Evolutionary conservation across 2,329 filamentous ascomycete species (phyloP), one percentile per base, ranked within the genome.

Genomic region (Claviceps paspali): DNA sequence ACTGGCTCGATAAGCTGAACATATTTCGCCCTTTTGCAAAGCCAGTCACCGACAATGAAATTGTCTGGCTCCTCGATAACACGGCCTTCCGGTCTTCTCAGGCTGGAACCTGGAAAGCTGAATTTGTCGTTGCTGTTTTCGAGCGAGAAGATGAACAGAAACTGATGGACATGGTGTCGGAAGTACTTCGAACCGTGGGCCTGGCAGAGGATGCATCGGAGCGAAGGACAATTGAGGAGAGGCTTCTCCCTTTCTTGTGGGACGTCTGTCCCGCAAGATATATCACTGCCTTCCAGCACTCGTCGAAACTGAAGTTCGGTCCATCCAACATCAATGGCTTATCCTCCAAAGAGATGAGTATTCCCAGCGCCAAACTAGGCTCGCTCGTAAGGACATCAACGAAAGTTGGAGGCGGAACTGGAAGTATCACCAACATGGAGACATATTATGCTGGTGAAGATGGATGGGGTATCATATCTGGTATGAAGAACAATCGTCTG

Each of bases 41-140:
- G 32, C 61, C 66, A 24, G 70, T 84, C 33, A 69, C 75, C 38
- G 64, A 67, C 12, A 60, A 72, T 28, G 81, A 94, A 54, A 75
- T 73, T 11, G 76, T 95, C 29, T 95, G 88, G 88, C 64, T 95
- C 6, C 65, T 95, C 33, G 86, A 96, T 62, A 94, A 91, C 51
- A 88, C 82, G 3, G 87, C 86, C 4, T 88, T 80, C 54, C 73
- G 74, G 42, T 59, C 63, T 32, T 50, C 60, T 14, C 49, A 55
- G 40, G 56, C 59, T 2, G 61, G 59, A 37, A 55, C 52, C 36
- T 95, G 86, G 85, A 68, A 82, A 50, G 81, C 81, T 19, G 84
- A 95, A 52, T 86, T 87, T 43, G 76, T 93, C 0, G 75, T 81
- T 2, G 83, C 82, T 31, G 82, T 85, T 40, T 93, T 95, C 48